Percentiles rank a stretch among this genome's conserved stretches.
These are phyloP conservation scores for Gracilaria gracilis DNA, from an alignment of 23 red algal species.

Conservation along the genomic window DNA sequence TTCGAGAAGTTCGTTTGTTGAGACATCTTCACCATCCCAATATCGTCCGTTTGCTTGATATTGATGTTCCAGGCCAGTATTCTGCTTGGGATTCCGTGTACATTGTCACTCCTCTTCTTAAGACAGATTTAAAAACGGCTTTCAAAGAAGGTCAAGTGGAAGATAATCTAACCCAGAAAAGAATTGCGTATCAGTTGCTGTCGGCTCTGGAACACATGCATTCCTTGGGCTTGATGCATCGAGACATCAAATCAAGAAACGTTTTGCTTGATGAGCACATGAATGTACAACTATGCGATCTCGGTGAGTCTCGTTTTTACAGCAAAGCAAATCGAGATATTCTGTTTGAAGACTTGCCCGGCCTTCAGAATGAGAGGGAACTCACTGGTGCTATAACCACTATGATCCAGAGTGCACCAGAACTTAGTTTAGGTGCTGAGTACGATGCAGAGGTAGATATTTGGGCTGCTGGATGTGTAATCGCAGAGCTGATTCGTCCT, in stretches of 20 bases:
- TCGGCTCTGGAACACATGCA: conserved; percentile 89
- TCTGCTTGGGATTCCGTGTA: conserved; percentile 87
- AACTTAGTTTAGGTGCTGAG: conserved; percentile 79
- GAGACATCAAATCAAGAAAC: conserved; percentile 94
- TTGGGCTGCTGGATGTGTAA: conserved; percentile 93
- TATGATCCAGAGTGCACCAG: conserved; percentile 80
- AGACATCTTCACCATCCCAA: conserved; percentile 85
- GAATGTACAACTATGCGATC: conserved; percentile 80
- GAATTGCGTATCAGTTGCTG: conserved; percentile 80
- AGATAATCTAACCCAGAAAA: conserved; percentile 62
- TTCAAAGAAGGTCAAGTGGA: conserved; percentile 41
- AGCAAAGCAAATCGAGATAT: conserved; percentile 58
- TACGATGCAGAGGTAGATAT: conserved; percentile 95
- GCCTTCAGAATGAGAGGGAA: conserved; percentile 14
- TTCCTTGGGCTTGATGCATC: conserved; percentile 81
- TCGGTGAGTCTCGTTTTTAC: conserved; percentile 80
- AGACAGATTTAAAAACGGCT: conserved; percentile 78
- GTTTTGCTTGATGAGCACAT: conserved; percentile 75
- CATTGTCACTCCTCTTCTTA: conserved; percentile 83
- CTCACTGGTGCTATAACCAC: conserved; percentile 80
- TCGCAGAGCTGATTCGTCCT: conserved; percentile 85
- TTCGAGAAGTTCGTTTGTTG: conserved; percentile 91
- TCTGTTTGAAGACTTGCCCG: conserved; percentile 47
- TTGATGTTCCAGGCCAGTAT: conserved; percentile 68
- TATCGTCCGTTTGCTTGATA: conserved; percentile 83